Evolutionary conservation across 116 monocot species (phyloP).

Genomic region (Iris pallida): DNA sequence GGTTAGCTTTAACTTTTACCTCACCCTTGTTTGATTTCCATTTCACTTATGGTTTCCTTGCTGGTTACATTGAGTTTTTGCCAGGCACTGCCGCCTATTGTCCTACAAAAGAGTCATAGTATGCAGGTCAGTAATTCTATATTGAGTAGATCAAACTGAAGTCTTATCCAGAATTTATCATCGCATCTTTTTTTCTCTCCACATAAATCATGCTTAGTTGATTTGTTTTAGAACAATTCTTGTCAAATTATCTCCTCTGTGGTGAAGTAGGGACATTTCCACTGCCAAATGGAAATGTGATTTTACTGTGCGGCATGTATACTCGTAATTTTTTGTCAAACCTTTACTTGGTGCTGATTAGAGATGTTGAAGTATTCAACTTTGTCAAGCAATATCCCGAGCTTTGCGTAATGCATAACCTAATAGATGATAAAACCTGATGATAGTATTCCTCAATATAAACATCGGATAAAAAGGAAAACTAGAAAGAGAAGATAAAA

Average conservation of each 20-base stretch:
- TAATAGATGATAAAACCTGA: too few species aligned
- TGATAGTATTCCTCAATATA: too few species aligned
- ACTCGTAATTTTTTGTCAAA: too few species aligned
- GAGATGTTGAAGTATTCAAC: too few species aligned
- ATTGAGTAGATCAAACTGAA: background rate
- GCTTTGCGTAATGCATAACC: too few species aligned
- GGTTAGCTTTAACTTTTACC: constrained; percentile 6
- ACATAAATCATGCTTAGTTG: background rate
- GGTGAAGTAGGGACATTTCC: background rate
- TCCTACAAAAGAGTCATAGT: constrained; percentile 28
- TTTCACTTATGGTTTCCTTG: constrained; percentile 1
- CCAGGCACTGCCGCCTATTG: constrained; percentile 11
- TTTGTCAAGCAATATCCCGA: too few species aligned
- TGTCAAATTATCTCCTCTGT: background rate
- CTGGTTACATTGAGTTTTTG: background rate
- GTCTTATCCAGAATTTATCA: too few species aligned
- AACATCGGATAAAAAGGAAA: too few species aligned
- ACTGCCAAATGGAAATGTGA: background rate
- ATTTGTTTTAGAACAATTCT: background rate
- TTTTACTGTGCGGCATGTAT: background rate
- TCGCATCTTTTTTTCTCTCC: background rate
- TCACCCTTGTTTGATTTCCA: background rate
- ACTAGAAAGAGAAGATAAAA: too few species aligned
- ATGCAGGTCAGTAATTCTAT: constrained; percentile 23
- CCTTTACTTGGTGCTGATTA: too few species aligned